Conservation (phyloP, 768 basidiomycete species). For the Boletus subcaerulescens region DNA sequence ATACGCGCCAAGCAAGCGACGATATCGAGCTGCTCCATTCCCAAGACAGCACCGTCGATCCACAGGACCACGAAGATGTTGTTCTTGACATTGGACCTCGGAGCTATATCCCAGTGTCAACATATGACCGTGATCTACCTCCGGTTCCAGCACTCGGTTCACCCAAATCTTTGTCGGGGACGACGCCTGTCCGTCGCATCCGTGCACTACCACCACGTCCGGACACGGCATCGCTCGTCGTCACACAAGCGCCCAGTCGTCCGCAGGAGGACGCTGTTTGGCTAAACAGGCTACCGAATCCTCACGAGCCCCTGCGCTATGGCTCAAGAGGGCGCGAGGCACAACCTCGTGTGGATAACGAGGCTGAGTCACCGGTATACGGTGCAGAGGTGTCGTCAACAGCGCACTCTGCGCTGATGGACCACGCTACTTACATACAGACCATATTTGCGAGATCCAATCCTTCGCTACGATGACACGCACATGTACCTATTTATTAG, state of each 20-base stretch:
- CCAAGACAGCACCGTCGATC: conserved; percentile 8
- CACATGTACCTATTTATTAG: conserved; percentile 1
- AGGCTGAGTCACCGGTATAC: conserved; percentile 9
- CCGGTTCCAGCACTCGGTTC: conserved; percentile 1
- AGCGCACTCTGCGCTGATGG: conserved; percentile 30
- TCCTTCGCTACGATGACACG: conserved; percentile 4
- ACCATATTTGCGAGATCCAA: conserved; percentile 17
- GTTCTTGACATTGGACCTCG: conserved; percentile 23
- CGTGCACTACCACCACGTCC: conserved; percentile 34
- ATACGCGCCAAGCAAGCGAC: conserved; percentile 28
- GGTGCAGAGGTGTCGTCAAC: conserved; percentile 24
- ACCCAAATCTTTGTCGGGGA: conserved; percentile 10
- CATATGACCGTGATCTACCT: conserved; percentile 15
- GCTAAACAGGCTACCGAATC: neutral
- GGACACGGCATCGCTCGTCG: neutral
- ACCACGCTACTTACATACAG: conserved; percentile 26
- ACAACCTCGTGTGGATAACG: conserved; percentile 1
- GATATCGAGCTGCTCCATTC: conserved; percentile 27
- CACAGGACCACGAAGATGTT: conserved; percentile 10
- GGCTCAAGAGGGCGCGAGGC: neutral
- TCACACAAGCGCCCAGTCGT: neutral
- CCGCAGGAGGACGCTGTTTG: neutral
- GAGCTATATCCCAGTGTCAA: conserved; percentile 17
- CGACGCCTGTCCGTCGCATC: conserved; percentile 15
- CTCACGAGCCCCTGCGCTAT: neutral